Percentiles rank a stretch among this genome's conserved stretches.
Evolutionary conservation across 305 asterid genomes (phyloP).

Genomic region (Withania somnifera): DNA sequence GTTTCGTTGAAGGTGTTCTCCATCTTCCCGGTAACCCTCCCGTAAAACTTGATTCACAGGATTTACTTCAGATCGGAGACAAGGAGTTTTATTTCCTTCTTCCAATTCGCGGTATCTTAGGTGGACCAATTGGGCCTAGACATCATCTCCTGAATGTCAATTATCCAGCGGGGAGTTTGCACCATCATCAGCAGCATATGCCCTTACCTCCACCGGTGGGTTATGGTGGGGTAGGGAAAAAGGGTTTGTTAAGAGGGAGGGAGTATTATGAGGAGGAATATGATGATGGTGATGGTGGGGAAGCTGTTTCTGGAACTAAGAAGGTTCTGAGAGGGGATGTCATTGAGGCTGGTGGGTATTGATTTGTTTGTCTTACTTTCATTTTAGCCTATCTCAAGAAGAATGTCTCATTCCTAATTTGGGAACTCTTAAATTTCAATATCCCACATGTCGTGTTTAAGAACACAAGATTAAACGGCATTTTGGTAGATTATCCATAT

Average conservation of each 20-base stretch:
- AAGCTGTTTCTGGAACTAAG: constrained; percentile 11
- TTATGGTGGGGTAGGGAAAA: constrained; percentile 37
- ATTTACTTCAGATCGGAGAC: constrained; percentile 87
- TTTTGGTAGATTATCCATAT: not conserved
- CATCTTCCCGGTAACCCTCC: constrained; percentile 79
- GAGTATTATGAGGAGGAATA: constrained; percentile 64
- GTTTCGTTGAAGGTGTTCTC: constrained; percentile 86
- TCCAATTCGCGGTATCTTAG: constrained; percentile 86
- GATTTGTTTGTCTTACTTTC: not conserved
- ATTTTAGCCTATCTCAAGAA: not conserved
- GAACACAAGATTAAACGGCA: not conserved
- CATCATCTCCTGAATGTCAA: constrained; percentile 30
- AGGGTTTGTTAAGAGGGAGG: constrained; percentile 45
- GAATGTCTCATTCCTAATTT: not conserved
- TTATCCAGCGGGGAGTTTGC: constrained; percentile 19
- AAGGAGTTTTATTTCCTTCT: constrained; percentile 82
- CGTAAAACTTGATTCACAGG: constrained; percentile 92
- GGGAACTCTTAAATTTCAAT: not conserved
- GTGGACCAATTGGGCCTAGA: constrained; percentile 63
- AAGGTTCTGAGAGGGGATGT: constrained; percentile 19
- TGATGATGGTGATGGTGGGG: constrained; percentile 59
- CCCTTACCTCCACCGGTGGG: constrained; percentile 38
- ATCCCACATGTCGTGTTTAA: not conserved
- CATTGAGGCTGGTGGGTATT: constrained; percentile 33
- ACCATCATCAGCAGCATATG: constrained; percentile 19